A percentile compares a stretch with the other conserved stretches of the same genome.
Conservation (phyloP, 805 yeast species). For the Debaryomyces hansenii region DNA sequence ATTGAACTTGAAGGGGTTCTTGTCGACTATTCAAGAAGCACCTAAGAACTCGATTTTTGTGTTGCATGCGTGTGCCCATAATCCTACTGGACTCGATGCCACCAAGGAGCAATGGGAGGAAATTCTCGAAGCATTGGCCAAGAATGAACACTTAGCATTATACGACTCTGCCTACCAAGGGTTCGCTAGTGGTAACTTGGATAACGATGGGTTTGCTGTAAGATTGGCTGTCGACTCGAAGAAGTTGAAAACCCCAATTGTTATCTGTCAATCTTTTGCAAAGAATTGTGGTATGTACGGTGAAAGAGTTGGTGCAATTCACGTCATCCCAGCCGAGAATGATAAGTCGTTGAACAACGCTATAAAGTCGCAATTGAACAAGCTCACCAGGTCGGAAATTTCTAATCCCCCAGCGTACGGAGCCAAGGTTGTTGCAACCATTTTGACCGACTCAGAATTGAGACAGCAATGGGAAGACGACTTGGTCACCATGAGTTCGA, state of each 20-base stretch:
- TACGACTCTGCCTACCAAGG: constrained; percentile 98
- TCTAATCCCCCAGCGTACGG: constrained; percentile 97
- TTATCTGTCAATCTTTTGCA: constrained; percentile 93
- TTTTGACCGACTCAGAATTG: constrained; percentile 67
- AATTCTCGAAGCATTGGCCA: constrained; percentile 62
- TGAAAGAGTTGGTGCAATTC: constrained; percentile 95
- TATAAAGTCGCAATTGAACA: constrained; percentile 71
- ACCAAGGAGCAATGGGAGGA: constrained; percentile 74
- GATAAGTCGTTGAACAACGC: constrained; percentile 49
- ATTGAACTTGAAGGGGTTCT: constrained; percentile 68
- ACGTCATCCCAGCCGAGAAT: constrained; percentile 55
- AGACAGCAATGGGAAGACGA: constrained; percentile 81
- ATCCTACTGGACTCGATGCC: constrained; percentile 97
- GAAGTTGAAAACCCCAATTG: constrained; percentile 27
- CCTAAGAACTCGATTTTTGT: constrained; percentile 75
- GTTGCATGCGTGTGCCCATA: constrained; percentile 95
- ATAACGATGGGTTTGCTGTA: constrained; percentile 81
- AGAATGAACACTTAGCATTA: constrained; percentile 69
- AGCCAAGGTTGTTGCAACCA: constrained; percentile 80
- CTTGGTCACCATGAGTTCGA: constrained; percentile 79
- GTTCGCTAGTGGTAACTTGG: constrained; percentile 86
- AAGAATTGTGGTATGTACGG: constrained; percentile 97
- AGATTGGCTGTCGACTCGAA: constrained; percentile 54
- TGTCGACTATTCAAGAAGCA: constrained; percentile 62
- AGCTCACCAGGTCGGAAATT: constrained; percentile 76